Evolutionary conservation across 495 filamentous ascomycete species (phyloP), one percentile per base, ranked within the genome.

Genomic region (Tuber microsphaerosporum): DNA sequence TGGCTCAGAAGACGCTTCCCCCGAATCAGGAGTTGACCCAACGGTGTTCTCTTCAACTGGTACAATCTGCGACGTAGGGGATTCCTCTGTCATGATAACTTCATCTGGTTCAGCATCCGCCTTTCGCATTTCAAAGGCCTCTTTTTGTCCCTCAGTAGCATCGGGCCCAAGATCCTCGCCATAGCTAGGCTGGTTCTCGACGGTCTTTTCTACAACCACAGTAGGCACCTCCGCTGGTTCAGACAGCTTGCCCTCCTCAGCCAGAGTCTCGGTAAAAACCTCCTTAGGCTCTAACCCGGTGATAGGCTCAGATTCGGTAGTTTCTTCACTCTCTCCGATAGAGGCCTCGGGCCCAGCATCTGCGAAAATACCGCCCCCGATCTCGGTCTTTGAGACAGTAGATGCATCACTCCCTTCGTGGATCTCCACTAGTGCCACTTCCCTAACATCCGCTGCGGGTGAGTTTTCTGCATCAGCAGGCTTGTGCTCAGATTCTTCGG

Each of bases 71-170:
- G 69, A 19, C 26, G 46, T 61, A 65, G 34, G 19, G 31, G 41
- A 61, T 14, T 75, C 73, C n/a, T 71, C 77, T 42, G 71, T 44
- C 51, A 61, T 17, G 43, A 73, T 12, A 45, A 73, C 43, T 19
- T 73, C 70, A 71, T 80, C 76, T 17, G 76, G 73, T 17, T 78
- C 51, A 19, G 73, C 78, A 75, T 75, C 75, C 41, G 69, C 72
- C 19, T 71, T 69, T 80, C 87, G 87, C 44, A 71, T 75, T 39
- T 78, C 77, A 22, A 79, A 78, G n/a, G 77, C 77, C 39, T 78
- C 75, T 34, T 68, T 69, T 31, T 75, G 72, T 16, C 74, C 69
- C 14, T 56, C 61, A 39, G 77, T 70, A 37, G 69, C 73, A 68
- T 71, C 71, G 34, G 71, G 56, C 10, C 77, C 51, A 76, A 73